A percentile compares a stretch with the other conserved stretches of the same genome.
These are phyloP conservation scores for Cladophialophora yegresii DNA, from an alignment of 2,329 filamentous ascomycete species.

Conservation along the genomic window DNA sequence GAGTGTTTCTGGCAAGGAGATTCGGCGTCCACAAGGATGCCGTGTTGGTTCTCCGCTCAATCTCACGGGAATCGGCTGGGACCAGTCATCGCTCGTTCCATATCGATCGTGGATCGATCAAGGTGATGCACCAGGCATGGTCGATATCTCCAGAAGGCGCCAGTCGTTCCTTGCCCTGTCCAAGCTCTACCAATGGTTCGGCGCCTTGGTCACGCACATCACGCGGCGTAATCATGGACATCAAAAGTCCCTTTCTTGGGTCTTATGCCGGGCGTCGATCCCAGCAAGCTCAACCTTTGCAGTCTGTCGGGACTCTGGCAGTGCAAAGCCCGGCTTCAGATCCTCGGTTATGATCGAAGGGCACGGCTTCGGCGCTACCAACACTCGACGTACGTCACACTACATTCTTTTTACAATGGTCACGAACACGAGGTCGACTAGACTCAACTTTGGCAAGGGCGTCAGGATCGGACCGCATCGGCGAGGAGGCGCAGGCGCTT, in stretches of 20 bases:
- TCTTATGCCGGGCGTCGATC: not conserved
- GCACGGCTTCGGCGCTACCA: not conserved
- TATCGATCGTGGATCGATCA: conserved; percentile 16
- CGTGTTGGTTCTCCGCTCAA: not conserved
- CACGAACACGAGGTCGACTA: not conserved
- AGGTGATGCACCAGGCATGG: conserved; percentile 1
- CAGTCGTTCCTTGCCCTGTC: not conserved
- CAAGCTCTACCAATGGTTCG: not conserved
- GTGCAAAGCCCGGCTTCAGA: not conserved
- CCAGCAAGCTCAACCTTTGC: not conserved
- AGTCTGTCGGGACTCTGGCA: not conserved
- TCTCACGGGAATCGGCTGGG: not conserved
- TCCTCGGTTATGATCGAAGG: not conserved
- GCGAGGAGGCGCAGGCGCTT: conserved; percentile 16
- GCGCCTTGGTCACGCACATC: not conserved
- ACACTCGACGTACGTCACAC: conserved; percentile 3
- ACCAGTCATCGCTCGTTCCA: conserved; percentile 10
- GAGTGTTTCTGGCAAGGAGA: not conserved
- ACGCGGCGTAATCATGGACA: not conserved
- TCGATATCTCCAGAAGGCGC: not conserved
- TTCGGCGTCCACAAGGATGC: not conserved
- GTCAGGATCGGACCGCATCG: conserved; percentile 9
- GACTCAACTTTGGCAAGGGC: not conserved
- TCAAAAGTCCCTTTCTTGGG: not conserved
- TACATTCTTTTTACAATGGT: conserved; percentile 2